phyloP scores from a whole-genome alignment of 805 yeast species.

The Teunomyces lycoperdinae region DNA sequence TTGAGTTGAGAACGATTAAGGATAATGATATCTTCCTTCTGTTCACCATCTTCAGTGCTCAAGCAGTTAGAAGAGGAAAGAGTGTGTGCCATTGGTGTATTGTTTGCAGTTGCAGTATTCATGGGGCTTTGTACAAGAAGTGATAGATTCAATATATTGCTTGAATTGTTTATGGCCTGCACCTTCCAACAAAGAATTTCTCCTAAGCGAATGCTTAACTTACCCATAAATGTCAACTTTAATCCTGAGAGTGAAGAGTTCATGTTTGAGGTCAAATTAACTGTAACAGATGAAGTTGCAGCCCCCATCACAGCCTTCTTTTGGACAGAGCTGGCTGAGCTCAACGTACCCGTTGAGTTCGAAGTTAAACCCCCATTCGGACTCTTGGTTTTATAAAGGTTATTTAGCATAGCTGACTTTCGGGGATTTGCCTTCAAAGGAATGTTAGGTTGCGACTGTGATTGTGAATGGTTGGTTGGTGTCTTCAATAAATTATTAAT shows the following conservation, averaged over 20 bases:
- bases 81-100: conserved; percentile 7
- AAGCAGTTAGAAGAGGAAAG: conserved; percentile 17
- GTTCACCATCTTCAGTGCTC: conserved; percentile 7
- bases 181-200: conserved; percentile 60
- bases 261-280: conserved; percentile 30
- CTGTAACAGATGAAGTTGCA: conserved; percentile 31
- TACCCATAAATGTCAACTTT: conserved; percentile 59
- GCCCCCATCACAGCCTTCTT: conserved; percentile 10
- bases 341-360: conserved; percentile 3
- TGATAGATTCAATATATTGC: conserved; percentile 50
- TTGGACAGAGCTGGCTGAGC: conserved; percentile 4
- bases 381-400: conserved; percentile 15
- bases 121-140: conserved; percentile 33
- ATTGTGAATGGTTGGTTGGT: conserved; percentile 16
- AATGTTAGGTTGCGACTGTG: conserved; percentile 16
- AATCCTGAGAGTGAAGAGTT: conserved; percentile 37
- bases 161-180: conserved; percentile 61
- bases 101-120: conserved; percentile 15
- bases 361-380: conserved; percentile 4
- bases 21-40: conserved; percentile 13
- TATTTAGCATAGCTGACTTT: conserved; percentile 23
- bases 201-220: conserved; percentile 58
- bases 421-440: conserved; percentile 7
- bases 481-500: conserved; percentile 36
- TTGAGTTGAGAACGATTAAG: conserved; percentile 23